Evolutionary conservation across 2,329 filamentous ascomycete genomes (phyloP), one percentile per base, ranked within the genome.

Genomic region (Talaromyces sp.): DNA sequence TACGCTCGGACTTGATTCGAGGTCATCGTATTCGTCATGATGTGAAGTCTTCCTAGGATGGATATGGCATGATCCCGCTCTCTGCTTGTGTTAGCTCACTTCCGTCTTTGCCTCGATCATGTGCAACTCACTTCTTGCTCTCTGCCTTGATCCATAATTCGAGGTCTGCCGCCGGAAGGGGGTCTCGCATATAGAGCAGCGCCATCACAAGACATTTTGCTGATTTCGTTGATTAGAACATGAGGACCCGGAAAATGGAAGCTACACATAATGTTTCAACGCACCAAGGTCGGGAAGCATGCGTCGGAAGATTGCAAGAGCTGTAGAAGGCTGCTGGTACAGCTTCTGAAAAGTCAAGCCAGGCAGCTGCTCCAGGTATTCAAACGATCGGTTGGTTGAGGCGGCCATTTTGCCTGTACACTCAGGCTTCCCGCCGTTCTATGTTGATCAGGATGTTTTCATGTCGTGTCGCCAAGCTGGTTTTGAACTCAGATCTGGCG

Each of bases 151-250:
- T 89, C 92, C 94, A 97, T 49, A 86, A 81, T 71, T 98, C 93
- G 67, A 99, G 85, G 72, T 96, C 91, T 68, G 87, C 82, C n/a
- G 92, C 85, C 1, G 88, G 86, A 69, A 98, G 86, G 0, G 95
- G 91, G 11, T 86, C 84, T 47, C 92, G 91, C 82, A 96, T 90
- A 81, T 97, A 99, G 3, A 99, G 88, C 73, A 99, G 88, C 45
- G 91, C 91, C 90, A 97, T 97, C 67, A 99, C 94, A 73, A 99
- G 90, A 17, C 89, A 92, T 84, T 99, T 98, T 71, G 95, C 94
- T 92, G 22, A 62, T 22, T 27, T 59, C 36, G 1, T 22, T 5
- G 22, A 56, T 56, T 38, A 56, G 53, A 56, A 38, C 17, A 54
- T 3, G 29, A 34, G 6, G 13, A 5, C 22, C 27, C 7, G 15